Evolutionary conservation across 345 rosid species (phyloP).

Genomic region (Citrus reticulata): DNA sequence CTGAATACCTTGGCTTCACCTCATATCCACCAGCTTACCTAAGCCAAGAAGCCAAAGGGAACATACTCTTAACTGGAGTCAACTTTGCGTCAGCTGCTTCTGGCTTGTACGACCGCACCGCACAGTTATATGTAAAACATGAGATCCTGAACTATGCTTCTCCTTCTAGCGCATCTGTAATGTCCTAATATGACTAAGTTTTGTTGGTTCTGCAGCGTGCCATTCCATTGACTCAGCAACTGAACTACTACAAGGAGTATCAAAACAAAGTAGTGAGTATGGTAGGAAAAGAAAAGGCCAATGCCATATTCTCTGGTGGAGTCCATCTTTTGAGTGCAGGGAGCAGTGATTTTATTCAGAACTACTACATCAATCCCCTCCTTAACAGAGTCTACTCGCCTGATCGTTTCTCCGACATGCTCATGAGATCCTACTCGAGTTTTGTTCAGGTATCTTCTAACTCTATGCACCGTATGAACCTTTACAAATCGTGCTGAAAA

Average conservation of each 20-base stretch:
- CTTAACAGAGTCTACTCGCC: conserved; percentile 48
- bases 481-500: not conserved
- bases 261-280: conserved; percentile 49
- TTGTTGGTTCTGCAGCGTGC: conserved; percentile 45
- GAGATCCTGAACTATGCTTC: not conserved
- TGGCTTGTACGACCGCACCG: conserved; percentile 65
- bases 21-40: conserved; percentile 81
- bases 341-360: conserved; percentile 86
- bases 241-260: conserved; percentile 69
- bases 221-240: conserved; percentile 65
- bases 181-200: not conserved
- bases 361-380: conserved; percentile 73
- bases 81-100: conserved; percentile 94
- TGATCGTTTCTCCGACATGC: conserved; percentile 59
- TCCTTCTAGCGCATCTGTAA: not conserved
- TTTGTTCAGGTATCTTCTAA: conserved; percentile 67
- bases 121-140: conserved; percentile 55
- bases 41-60: conserved; percentile 56
- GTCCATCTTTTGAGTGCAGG: conserved; percentile 88
- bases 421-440: conserved; percentile 57
- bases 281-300: conserved; percentile 55
- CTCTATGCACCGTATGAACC: not conserved
- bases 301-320: conserved; percentile 44
- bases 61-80: conserved; percentile 58
- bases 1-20: conserved; percentile 80